phyloP scores from a whole-genome alignment of 306 rosid genomes.

The Lotus japonicus region DNA sequence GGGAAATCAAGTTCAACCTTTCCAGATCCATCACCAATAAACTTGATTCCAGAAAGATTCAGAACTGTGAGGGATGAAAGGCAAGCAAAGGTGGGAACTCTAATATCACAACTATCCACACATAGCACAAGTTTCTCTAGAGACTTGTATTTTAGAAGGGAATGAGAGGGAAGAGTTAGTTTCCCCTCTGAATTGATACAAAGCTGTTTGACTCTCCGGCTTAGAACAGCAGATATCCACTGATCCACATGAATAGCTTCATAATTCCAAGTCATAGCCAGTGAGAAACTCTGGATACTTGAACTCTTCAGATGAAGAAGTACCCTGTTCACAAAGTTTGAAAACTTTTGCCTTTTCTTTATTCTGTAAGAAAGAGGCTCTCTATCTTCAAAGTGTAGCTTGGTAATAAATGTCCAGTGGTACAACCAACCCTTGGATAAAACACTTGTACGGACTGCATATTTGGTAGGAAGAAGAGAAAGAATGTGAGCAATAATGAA shows the following conservation, averaged over 20 bases:
- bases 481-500: background rate
- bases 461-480: background rate
- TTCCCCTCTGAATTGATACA: background rate
- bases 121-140: background rate
- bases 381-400: background rate
- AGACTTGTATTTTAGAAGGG: background rate
- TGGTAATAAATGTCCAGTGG: conserved; percentile 3
- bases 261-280: background rate
- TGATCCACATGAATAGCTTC: background rate
- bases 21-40: too few relatives aligned
- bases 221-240: background rate
- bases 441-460: background rate
- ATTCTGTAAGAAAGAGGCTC: too few relatives aligned
- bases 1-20: background rate
- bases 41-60: background rate
- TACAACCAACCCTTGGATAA: background rate
- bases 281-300: background rate
- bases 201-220: background rate
- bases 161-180: background rate
- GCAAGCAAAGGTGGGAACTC: background rate
- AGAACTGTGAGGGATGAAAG: background rate
- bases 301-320: background rate
- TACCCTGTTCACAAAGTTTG: background rate
- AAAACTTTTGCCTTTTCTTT: background rate
- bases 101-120: too few relatives aligned